These are phyloP conservation scores for Oxyria digyna DNA, from an alignment of 148 eudicot genomes.

Conservation along the genomic window DNA sequence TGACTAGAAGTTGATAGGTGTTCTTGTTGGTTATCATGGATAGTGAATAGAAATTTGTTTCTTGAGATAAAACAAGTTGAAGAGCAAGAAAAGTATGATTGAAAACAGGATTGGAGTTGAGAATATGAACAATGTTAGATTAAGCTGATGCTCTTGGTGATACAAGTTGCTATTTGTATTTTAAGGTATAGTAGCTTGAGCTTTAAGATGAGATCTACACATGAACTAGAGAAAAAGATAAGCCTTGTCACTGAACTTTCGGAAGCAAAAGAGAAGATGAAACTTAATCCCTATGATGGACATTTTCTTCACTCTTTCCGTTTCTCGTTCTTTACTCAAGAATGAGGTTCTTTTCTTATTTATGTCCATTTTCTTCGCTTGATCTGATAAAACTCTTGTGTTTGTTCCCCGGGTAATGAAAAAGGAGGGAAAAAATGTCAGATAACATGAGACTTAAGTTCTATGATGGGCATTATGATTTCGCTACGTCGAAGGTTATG, in stretches of 20 bases:
- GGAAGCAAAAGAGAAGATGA: no score
- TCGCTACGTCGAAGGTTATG: no score
- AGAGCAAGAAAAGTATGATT: constrained; percentile 65
- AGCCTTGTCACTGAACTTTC: background rate
- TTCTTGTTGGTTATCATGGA: constrained; percentile 8
- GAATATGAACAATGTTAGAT: constrained; percentile 66
- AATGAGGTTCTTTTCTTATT: no score
- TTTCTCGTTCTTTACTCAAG: no score
- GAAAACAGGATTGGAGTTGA: constrained; percentile 77
- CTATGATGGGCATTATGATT: no score
- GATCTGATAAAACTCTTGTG: no score
- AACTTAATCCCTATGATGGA: no score
- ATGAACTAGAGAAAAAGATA: background rate
- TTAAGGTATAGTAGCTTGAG: background rate
- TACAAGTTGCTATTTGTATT: constrained; percentile 17
- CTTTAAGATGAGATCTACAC: background rate
- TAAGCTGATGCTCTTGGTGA: constrained; percentile 58
- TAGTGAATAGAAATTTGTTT: constrained; percentile 23
- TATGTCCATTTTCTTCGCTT: no score
- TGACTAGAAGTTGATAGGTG: constrained; percentile 4
- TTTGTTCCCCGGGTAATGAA: no score
- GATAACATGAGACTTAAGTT: no score
- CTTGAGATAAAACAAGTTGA: constrained; percentile 81
- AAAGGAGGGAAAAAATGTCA: no score
- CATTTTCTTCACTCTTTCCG: no score